Evolutionary conservation across 2,329 filamentous ascomycete species (phyloP), one percentile per base, ranked within the genome.

Genomic region (Nemania abortiva): DNA sequence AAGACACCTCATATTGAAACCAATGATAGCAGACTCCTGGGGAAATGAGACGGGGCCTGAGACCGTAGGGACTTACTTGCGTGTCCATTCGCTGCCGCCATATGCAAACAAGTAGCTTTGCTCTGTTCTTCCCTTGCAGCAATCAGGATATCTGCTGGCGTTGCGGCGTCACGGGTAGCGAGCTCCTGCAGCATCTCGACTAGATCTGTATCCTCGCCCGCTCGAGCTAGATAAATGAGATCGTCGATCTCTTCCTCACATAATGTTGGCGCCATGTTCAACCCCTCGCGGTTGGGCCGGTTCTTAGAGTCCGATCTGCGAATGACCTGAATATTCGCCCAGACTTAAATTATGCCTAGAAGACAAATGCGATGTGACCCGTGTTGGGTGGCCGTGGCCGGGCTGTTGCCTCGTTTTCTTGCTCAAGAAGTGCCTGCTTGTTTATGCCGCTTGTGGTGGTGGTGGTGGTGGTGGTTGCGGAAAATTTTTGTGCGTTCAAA

Each of bases 61-160:
- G 50, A 66, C n/a, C 47, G 27, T 6, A 2, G 63, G 31, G 31
- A 80, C 84, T 75, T 86, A 95, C 94, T 92, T 69, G 88, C 77
- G 78, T 97, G 91, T 1, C 95, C 95, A 79, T 99, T 99, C 29
- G 93, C 96, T 27, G 93, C 90, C 7, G 95, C 94, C 89, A 97
- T 98, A 82, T 99, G 96, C 77, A 98, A 81, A 55, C 91, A 92
- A 72, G 94, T 97, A 65, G 93, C 92, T 72, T 91, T 92, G 73
- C 90, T 88, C 50, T 89, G 86, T 78, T 97, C 86, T 78, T 97
- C 94, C 72, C 90, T 89, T 27, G 92, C 92, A 15, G 88, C 88
- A 58, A 86, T 80, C 55, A 98, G 80, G 68, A 97, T 86, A 65
- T 90, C 87, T n/a, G 88, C 85, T 1, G 86, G 79, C 0, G 88